Evolutionary conservation across 1,284 basidiomycete genomes (phyloP).

Genomic region (Phellopilus nigrolimitatus): DNA sequence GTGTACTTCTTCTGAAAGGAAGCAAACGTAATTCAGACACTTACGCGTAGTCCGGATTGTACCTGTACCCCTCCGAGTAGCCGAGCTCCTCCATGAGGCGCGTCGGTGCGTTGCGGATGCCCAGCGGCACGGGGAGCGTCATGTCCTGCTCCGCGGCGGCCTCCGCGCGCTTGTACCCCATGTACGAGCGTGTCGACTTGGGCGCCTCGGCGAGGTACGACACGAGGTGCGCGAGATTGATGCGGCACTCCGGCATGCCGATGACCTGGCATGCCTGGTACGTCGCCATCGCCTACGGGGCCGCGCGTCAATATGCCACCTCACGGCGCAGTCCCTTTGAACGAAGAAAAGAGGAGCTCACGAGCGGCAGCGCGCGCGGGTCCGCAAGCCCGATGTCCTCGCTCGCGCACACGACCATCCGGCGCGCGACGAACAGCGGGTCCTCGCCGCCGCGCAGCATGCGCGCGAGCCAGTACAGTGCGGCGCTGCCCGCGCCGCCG

Average conservation of each 20-base stretch:
- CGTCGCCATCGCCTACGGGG: constrained; percentile 64
- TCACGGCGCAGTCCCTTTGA: constrained; percentile 6
- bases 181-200: constrained; percentile 79
- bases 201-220: constrained; percentile 79
- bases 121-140: constrained; percentile 64
- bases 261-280: constrained; percentile 78
- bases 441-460: constrained; percentile 88
- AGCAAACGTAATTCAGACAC: constrained; percentile 31
- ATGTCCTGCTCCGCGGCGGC: constrained; percentile 51
- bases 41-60: constrained; percentile 74
- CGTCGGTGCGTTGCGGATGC: constrained; percentile 87
- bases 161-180: constrained; percentile 72
- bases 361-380: constrained; percentile 64
- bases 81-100: constrained; percentile 77
- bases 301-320: no score
- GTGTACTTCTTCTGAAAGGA: no score
- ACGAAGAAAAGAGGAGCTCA: constrained; percentile 30
- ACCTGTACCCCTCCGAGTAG: constrained; percentile 68
- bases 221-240: constrained; percentile 77
- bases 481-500: constrained; percentile 75
- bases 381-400: constrained; percentile 86
- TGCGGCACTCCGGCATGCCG: constrained; percentile 81
- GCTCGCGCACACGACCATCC: constrained; percentile 80
- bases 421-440: constrained; percentile 77
- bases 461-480: constrained; percentile 85